phyloP scores from a whole-genome alignment of 805 yeast species.

The Spathaspora boniae region DNA sequence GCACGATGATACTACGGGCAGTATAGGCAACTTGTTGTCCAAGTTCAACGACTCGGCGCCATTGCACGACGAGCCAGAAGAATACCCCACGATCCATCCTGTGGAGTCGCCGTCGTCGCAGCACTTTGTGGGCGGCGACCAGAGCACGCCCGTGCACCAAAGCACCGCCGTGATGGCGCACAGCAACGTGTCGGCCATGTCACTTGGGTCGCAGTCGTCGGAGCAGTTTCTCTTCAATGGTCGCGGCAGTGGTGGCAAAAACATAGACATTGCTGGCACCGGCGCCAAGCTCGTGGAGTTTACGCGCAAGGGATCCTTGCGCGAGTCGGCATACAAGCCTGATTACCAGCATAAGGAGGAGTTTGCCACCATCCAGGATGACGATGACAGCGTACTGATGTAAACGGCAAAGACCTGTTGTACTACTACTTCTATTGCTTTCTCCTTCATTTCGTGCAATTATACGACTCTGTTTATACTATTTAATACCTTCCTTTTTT shows the following conservation, averaged over 20 bases:
- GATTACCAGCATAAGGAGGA: slow-evolving; percentile 28
- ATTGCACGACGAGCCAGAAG: too few relatives aligned
- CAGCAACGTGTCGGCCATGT: slow-evolving; percentile 18
- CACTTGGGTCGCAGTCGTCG: slow-evolving; percentile 15
- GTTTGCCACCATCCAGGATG: slow-evolving; percentile 31
- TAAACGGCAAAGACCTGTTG: slow-evolving; percentile 1
- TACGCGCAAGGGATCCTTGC: slow-evolving; percentile 41
- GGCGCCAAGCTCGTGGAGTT: slow-evolving; percentile 46
- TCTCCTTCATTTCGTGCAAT: slow-evolving; percentile 1
- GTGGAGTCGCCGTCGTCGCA: slow-evolving; percentile 3
- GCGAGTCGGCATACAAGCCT: slow-evolving; percentile 37
- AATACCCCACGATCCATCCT: background rate
- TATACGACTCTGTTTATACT: slow-evolving; percentile 1
- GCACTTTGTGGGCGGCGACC: background rate
- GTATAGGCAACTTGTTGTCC: slow-evolving; percentile 5
- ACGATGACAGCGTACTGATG: slow-evolving; percentile 18
- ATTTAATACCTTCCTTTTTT: background rate
- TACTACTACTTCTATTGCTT: background rate
- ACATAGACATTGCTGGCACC: too few relatives aligned
- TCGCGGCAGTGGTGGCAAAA: background rate
- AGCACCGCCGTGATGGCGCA: slow-evolving; percentile 1
- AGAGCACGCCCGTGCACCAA: slow-evolving; percentile 13
- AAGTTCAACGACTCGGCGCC: slow-evolving; percentile 6
- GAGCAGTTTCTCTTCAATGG: slow-evolving; percentile 10
- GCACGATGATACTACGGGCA: slow-evolving; percentile 7